Evolutionary conservation across 2,329 filamentous ascomycete species (phyloP).

Genomic region (Truncatella angustata): DNA sequence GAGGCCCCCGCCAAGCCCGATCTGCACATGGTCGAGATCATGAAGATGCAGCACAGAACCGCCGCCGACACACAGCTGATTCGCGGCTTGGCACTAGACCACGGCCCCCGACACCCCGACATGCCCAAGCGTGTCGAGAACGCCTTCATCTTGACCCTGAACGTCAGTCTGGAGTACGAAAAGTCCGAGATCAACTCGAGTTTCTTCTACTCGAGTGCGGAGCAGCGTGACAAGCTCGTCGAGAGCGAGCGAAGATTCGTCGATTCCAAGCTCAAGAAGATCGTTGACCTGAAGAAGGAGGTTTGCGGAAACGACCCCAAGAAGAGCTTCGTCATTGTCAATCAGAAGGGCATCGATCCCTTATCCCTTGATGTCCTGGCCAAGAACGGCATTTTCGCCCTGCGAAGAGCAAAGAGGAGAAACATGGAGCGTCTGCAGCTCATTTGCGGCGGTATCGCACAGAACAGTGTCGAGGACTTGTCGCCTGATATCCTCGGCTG

Average conservation of each 20-base stretch:
- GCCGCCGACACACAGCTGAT: constrained; percentile 96
- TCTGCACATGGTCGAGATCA: constrained; percentile 98
- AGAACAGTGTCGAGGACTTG: constrained; percentile 96
- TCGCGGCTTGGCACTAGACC: constrained; percentile 86
- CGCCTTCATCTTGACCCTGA: constrained; percentile 90
- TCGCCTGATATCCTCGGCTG: constrained; percentile 86
- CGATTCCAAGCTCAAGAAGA: constrained; percentile 94
- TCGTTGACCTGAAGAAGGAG: constrained; percentile 96
- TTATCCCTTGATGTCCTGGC: constrained; percentile 92
- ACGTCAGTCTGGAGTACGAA: constrained; percentile 97
- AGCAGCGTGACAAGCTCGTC: constrained; percentile 96
- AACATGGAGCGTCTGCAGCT: constrained; percentile 99
- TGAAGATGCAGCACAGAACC: constrained; percentile 99
- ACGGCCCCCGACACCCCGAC: constrained; percentile 93
- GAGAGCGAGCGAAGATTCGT: constrained; percentile 96
- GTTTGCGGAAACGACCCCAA: constrained; percentile 90
- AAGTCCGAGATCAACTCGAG: constrained; percentile 99
- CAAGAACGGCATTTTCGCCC: constrained; percentile 95
- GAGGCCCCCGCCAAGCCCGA: constrained; percentile 87
- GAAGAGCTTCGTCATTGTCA: constrained; percentile 97
- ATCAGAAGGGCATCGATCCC: constrained; percentile 98
- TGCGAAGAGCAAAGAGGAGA: constrained; percentile 91
- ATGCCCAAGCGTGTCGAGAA: constrained; percentile 98
- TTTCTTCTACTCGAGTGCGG: constrained; percentile 97
- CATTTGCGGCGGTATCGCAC: constrained; percentile 83